Percentiles rank a stretch among this genome's conserved stretches.
phyloP scores from a whole-genome alignment of 2,329 filamentous ascomycete genomes.

The Hypoxylon sp. region DNA sequence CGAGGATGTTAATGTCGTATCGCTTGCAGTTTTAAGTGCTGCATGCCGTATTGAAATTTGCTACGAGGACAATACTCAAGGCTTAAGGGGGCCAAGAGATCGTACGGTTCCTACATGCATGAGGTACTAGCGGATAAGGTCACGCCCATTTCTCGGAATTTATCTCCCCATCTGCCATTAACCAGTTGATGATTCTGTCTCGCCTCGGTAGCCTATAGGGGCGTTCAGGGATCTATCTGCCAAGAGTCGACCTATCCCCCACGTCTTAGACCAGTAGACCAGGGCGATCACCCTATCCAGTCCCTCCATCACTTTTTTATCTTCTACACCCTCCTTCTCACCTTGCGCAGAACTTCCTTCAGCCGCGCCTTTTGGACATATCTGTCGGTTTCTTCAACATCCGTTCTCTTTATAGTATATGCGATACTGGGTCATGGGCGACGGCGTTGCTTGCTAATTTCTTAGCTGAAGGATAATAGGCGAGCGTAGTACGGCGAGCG shows the following conservation, averaged over 20 bases:
- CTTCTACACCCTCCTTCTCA: constrained; percentile 39
- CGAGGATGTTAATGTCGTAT: constrained; percentile 26
- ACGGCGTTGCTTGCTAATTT: constrained; percentile 29
- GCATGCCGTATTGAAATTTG: constrained; percentile 1
- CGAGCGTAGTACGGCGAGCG: constrained; percentile 26
- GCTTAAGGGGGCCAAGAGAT: constrained; percentile 22
- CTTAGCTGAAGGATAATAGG: constrained; percentile 38
- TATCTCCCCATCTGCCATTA: constrained; percentile 36
- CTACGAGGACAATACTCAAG: background rate
- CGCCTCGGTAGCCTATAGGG: constrained; percentile 40
- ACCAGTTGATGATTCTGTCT: constrained; percentile 36
- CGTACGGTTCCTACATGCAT: constrained; percentile 29
- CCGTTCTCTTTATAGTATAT: constrained; percentile 22
- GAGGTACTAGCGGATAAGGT: constrained; percentile 23
- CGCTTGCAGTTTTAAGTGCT: constrained; percentile 12
- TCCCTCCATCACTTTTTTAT: constrained; percentile 37
- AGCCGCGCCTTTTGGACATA: constrained; percentile 30
- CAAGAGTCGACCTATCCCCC: constrained; percentile 43
- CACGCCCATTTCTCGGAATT: constrained; percentile 33
- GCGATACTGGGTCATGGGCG: constrained; percentile 37
- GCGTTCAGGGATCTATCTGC: constrained; percentile 47
- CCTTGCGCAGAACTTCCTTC: constrained; percentile 32
- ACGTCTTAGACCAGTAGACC: constrained; percentile 27
- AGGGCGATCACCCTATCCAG: constrained; percentile 37
- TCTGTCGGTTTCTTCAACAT: constrained; percentile 23